A percentile compares a stretch with the other conserved stretches of the same genome.
Evolutionary conservation across 192 early-diverging fungal species (phyloP).

Genomic region (Coemansia guatemalensis): DNA sequence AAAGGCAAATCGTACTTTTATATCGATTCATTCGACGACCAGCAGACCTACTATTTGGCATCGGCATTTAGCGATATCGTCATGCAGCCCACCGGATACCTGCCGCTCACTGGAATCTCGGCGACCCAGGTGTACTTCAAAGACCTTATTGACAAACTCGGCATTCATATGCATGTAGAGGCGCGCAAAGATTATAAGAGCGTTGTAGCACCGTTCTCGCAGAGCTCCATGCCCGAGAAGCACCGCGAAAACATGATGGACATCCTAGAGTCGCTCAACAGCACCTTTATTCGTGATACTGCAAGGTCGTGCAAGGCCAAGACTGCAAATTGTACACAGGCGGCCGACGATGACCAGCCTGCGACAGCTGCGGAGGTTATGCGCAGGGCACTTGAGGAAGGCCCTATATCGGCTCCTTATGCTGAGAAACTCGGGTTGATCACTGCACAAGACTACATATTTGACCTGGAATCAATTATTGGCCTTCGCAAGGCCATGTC

Average conservation of each 20-base stretch:
- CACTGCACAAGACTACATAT: conserved; percentile 55
- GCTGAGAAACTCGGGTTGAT: conserved; percentile 57
- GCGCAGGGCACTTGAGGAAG: conserved; percentile 56
- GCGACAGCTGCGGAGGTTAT: conserved; percentile 33
- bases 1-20: conserved; percentile 58
- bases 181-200: conserved; percentile 65
- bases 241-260: conserved; percentile 59
- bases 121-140: conserved; percentile 57
- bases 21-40: conserved; percentile 69
- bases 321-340: conserved; percentile 7
- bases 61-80: conserved; percentile 63
- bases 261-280: conserved; percentile 58
- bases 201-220: conserved; percentile 54
- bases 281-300: conserved; percentile 57
- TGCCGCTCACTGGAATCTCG: conserved; percentile 63
- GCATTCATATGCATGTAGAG: conserved; percentile 56
- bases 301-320: conserved; percentile 30
- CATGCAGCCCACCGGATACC: conserved; percentile 59
- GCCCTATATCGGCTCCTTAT: conserved; percentile 56
- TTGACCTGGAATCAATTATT: conserved; percentile 43
- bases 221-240: conserved; percentile 53
- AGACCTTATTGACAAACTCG: conserved; percentile 58
- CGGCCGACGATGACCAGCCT: not conserved
- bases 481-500: conserved; percentile 22
- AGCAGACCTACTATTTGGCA: conserved; percentile 65